These are phyloP conservation scores for Metrosideros polymorpha DNA, from an alignment of 441 rosid species.

Conservation along the genomic window DNA sequence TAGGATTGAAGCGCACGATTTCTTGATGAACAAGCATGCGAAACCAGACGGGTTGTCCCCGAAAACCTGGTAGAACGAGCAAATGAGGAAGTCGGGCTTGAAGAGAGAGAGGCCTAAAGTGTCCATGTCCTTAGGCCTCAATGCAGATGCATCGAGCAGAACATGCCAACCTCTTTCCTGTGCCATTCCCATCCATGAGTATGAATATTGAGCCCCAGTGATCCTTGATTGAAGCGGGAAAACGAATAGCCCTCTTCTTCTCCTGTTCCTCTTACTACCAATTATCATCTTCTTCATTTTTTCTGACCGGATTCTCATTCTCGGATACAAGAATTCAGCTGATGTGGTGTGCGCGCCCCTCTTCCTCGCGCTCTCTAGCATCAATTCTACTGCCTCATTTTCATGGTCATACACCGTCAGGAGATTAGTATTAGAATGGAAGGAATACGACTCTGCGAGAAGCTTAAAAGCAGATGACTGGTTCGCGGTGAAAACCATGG, in stretches of 20 bases:
- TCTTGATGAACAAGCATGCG: constrained; percentile 84
- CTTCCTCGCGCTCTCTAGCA: constrained; percentile 1
- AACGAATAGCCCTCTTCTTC: constrained; percentile 1
- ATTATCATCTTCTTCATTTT: constrained; percentile 2
- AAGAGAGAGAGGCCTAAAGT: constrained; percentile 73
- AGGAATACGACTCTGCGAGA: constrained; percentile 7
- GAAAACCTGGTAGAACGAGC: constrained; percentile 83
- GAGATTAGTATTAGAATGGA: not conserved
- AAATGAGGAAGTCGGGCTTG: constrained; percentile 76
- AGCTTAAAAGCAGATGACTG: constrained; percentile 8
- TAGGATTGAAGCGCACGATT: constrained; percentile 41
- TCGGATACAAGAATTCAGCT: constrained; percentile 6
- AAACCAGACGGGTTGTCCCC: constrained; percentile 93
- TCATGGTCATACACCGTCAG: constrained; percentile 11
- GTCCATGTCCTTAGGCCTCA: constrained; percentile 91
- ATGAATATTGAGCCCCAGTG: constrained; percentile 5
- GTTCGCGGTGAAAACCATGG: constrained; percentile 8
- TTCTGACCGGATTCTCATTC: not conserved
- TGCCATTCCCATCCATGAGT: constrained; percentile 13
- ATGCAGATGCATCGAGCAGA: constrained; percentile 6
- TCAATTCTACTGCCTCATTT: constrained; percentile 5
- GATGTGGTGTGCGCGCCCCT: constrained; percentile 1
- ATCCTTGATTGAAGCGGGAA: constrained; percentile 10
- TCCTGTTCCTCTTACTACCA: not conserved
- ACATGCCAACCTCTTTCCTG: constrained; percentile 9